Evolutionary conservation across 352 stramenopile species (phyloP).

Genomic region (Globisporangium solare): DNA sequence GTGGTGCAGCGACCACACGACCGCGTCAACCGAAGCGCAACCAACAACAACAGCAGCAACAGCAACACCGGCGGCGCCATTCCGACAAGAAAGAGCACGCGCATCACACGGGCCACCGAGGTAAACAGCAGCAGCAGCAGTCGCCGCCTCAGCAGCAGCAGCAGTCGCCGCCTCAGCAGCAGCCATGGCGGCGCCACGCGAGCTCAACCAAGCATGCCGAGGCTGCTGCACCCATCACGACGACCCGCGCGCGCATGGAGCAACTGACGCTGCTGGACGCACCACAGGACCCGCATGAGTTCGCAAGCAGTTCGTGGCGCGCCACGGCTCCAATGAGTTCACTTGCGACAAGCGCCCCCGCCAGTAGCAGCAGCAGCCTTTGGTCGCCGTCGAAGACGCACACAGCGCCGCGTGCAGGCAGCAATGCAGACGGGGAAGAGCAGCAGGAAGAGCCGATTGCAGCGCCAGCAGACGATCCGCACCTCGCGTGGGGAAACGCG

Average conservation of each 20-base stretch:
- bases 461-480: slow-evolving; percentile 6
- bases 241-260: slow-evolving; percentile 18
- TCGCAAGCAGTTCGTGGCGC: not conserved
- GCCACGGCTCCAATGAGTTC: not conserved
- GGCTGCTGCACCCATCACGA: not conserved
- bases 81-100: slow-evolving; percentile 8
- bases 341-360: not conserved
- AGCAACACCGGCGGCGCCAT: slow-evolving; percentile 1
- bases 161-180: slow-evolving; percentile 2
- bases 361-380: not conserved
- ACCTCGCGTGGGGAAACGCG: slow-evolving; percentile 12
- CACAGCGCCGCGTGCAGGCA: not conserved
- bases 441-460: not conserved
- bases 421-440: not conserved
- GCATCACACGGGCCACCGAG: not conserved
- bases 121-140: slow-evolving; percentile 5
- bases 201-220: not conserved
- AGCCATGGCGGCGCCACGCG: not conserved
- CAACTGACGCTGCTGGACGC: not conserved
- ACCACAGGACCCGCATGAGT: not conserved
- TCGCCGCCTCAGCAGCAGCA: slow-evolving; percentile 3
- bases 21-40: slow-evolving; percentile 6
- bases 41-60: slow-evolving; percentile 10
- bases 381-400: not conserved
- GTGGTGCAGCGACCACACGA: not conserved